Evolutionary conservation across 2,329 filamentous ascomycete genomes (phyloP).

Genomic region (Alternaria panax): DNA sequence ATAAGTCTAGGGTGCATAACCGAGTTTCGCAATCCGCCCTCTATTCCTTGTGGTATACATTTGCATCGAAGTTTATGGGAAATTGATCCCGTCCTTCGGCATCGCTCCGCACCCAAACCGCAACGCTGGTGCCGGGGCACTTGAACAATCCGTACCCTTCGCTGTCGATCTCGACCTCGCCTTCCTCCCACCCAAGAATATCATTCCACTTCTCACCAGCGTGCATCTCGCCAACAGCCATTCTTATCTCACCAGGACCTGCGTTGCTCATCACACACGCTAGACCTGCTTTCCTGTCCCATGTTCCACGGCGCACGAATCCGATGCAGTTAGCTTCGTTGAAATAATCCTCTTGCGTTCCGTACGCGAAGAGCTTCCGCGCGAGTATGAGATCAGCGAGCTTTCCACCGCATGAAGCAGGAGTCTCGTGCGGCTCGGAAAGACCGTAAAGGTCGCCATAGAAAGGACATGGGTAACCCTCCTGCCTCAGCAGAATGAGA

Average conservation of each 20-base stretch:
- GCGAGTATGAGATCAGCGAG: conserved; percentile 68
- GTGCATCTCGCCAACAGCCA: conserved; percentile 68
- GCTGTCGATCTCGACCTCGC: conserved; percentile 65
- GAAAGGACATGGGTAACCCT: conserved; percentile 72
- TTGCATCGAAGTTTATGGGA: conserved; percentile 45
- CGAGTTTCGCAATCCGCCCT: background rate
- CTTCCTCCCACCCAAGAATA: conserved; percentile 62
- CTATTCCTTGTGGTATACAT: conserved; percentile 42
- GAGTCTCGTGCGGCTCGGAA: conserved; percentile 61
- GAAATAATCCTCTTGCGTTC: conserved; percentile 70
- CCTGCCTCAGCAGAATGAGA: conserved; percentile 70
- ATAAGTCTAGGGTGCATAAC: background rate
- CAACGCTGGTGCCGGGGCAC: conserved; percentile 58
- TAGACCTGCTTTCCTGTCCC: conserved; percentile 57
- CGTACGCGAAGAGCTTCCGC: conserved; percentile 72
- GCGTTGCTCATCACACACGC: conserved; percentile 61
- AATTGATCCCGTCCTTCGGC: conserved; percentile 57
- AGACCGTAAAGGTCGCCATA: conserved; percentile 75
- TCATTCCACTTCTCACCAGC: conserved; percentile 70
- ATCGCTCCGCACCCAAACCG: conserved; percentile 67
- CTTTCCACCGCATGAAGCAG: conserved; percentile 59
- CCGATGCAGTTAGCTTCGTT: conserved; percentile 68
- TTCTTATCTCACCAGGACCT: conserved; percentile 58
- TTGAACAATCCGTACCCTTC: conserved; percentile 67
- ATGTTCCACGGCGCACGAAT: conserved; percentile 63